These are phyloP conservation scores for Dioscorea alata DNA, from an alignment of 106 monocot species.

Conservation along the genomic window DNA sequence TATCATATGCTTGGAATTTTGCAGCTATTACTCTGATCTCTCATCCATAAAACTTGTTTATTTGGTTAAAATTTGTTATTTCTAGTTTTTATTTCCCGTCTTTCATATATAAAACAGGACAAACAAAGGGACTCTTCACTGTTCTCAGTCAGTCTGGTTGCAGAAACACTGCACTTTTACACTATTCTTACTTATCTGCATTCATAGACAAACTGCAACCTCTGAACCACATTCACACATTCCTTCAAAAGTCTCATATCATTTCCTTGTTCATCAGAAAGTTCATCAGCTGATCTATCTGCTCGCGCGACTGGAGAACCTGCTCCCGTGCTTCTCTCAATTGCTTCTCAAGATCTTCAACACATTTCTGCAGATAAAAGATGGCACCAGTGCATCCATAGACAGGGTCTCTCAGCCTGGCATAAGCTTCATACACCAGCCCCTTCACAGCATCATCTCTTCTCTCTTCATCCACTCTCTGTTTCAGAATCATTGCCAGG, in stretches of 20 bases:
- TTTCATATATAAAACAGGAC: no score
- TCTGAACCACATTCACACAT: neutral
- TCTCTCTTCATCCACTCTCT: constrained; percentile 7
- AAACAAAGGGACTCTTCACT: no score
- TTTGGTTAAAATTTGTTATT: no score
- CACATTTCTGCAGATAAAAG: constrained; percentile 3
- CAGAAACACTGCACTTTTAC: neutral
- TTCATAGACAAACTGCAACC: neutral
- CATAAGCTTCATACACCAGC: constrained; percentile 12
- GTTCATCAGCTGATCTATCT: constrained; percentile 2
- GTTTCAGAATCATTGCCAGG: neutral
- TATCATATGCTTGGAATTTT: no score
- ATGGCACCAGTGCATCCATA: constrained; percentile 7
- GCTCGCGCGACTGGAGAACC: neutral
- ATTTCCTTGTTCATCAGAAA: neutral
- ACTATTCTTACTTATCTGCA: neutral
- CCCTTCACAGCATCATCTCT: constrained; percentile 12
- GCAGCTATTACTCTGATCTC: no score
- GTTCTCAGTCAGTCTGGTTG: neutral
- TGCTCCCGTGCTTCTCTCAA: neutral
- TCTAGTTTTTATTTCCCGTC: no score
- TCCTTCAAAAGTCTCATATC: neutral
- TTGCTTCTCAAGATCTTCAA: constrained; percentile 5
- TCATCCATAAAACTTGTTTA: no score
- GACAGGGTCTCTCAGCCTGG: constrained; percentile 8